These are phyloP conservation scores for Ceratobasidium sp. DNA, from an alignment of 1,284 basidiomycete genomes.

Conservation along the genomic window DNA sequence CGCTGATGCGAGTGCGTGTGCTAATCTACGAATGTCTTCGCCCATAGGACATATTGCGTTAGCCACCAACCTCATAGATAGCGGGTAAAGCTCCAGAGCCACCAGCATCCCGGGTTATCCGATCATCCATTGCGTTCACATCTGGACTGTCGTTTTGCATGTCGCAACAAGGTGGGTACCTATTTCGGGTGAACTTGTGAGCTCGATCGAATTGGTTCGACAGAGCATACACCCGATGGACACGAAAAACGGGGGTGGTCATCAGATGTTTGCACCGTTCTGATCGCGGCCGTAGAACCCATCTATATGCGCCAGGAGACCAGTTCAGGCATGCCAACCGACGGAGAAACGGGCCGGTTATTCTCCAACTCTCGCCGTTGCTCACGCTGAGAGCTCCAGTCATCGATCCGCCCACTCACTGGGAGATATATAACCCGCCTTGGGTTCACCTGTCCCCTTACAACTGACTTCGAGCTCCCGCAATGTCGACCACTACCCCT, in stretches of 20 bases:
- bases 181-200: not conserved
- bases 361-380: not conserved
- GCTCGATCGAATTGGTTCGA: conserved; percentile 2
- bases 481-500: conserved; percentile 1
- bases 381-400: conserved; percentile 4
- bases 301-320: conserved; percentile 3
- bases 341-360: not conserved
- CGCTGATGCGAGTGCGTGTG: not conserved
- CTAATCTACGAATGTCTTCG: not conserved
- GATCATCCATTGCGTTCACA: too few relatives aligned
- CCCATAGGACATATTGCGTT: not conserved
- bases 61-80: too few relatives aligned
- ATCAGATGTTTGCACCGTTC: conserved; percentile 6
- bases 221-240: conserved; percentile 2
- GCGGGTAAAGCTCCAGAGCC: too few relatives aligned
- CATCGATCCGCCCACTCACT: conserved; percentile 1
- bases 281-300: not conserved
- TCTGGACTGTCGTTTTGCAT: too few relatives aligned
- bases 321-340: not conserved
- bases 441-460: conserved; percentile 7
- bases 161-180: too few relatives aligned
- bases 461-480: not conserved
- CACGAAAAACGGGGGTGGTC: not conserved
- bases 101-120: too few relatives aligned
- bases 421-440: conserved; percentile 4